These are phyloP conservation scores for Pichia sp. DNA, from an alignment of 1,139 yeast species.

Conservation along the genomic window DNA sequence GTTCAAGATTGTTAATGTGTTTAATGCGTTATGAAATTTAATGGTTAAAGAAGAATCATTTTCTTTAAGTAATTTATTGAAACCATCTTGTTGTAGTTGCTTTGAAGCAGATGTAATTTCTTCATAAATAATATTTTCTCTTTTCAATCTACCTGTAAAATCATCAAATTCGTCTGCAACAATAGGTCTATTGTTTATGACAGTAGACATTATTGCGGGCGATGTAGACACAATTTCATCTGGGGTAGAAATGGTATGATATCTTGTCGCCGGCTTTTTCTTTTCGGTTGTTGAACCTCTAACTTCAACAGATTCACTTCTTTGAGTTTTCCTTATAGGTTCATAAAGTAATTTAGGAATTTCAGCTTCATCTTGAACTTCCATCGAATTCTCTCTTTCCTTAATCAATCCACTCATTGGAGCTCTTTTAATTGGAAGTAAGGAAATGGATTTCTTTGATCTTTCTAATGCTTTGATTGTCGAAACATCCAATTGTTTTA, in stretches of 20 bases:
- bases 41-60: slow-evolving; percentile 13
- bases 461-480: slow-evolving; percentile 35
- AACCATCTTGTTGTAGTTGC: slow-evolving; percentile 19
- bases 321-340: slow-evolving; percentile 2
- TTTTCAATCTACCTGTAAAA: slow-evolving; percentile 20
- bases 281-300: slow-evolving; percentile 1
- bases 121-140: slow-evolving; percentile 20
- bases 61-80: slow-evolving; percentile 13
- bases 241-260: slow-evolving; percentile 5
- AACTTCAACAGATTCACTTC: slow-evolving; percentile 13
- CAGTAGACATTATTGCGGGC: no score
- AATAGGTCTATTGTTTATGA: no score
- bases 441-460: slow-evolving; percentile 6
- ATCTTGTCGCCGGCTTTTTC: slow-evolving; percentile 2
- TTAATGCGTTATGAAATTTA: slow-evolving; percentile 22
- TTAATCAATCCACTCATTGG: slow-evolving; percentile 24
- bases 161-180: slow-evolving; percentile 20
- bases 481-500: slow-evolving; percentile 38
- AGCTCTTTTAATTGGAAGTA: slow-evolving; percentile 10
- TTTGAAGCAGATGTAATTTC: slow-evolving; percentile 21
- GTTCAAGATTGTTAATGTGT: slow-evolving; percentile 20
- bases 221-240: no score
- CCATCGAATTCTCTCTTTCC: slow-evolving; percentile 22
- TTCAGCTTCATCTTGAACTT: slow-evolving; percentile 4
- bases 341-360: background rate